Percentiles rank a stretch among this genome's conserved stretches.
Conservation (phyloP, 179 eudicot genomes). For the Gypsophila paniculata region DNA sequence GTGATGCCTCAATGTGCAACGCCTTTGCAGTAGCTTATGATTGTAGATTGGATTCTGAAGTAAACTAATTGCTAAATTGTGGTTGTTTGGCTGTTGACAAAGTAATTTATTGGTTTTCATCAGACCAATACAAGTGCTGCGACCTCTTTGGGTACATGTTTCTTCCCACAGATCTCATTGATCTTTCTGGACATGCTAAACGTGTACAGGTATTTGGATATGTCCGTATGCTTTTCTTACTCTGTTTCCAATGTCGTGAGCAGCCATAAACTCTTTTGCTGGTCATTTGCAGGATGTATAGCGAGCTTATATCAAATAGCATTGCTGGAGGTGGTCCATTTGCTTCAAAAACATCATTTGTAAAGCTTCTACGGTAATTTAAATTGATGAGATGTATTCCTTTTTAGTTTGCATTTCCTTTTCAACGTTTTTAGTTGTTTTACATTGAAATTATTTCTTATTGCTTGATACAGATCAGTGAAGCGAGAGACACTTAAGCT, state of each 20-base stretch:
- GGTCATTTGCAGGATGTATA: constrained; percentile 74
- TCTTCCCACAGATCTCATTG: constrained; percentile 74
- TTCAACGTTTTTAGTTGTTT: background rate
- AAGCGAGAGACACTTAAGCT: constrained; percentile 95
- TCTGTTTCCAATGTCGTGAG: background rate
- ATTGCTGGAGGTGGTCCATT: constrained; percentile 91
- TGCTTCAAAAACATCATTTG: constrained; percentile 83
- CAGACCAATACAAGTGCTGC: constrained; percentile 98
- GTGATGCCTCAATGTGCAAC: constrained; percentile 1
- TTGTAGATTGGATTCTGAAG: background rate
- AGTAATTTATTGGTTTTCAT: constrained; percentile 6
- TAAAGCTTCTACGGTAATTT: constrained; percentile 83
- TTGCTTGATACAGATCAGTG: constrained; percentile 60
- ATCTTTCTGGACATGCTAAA: constrained; percentile 97
- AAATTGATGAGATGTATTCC: background rate
- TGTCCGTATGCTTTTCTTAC: background rate
- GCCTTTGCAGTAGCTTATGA: background rate
- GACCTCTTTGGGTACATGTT: constrained; percentile 79
- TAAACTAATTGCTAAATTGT: constrained; percentile 5
- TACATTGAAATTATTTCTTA: constrained; percentile 10
- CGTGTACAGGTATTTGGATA: constrained; percentile 73
- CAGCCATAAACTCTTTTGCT: background rate
- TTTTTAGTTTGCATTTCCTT: background rate
- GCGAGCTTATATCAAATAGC: constrained; percentile 85
- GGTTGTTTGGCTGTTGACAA: background rate